Base-by-base conservation (phyloP, 2,329 filamentous ascomycete species). In the Gaeumannomyces sp. region DNA sequence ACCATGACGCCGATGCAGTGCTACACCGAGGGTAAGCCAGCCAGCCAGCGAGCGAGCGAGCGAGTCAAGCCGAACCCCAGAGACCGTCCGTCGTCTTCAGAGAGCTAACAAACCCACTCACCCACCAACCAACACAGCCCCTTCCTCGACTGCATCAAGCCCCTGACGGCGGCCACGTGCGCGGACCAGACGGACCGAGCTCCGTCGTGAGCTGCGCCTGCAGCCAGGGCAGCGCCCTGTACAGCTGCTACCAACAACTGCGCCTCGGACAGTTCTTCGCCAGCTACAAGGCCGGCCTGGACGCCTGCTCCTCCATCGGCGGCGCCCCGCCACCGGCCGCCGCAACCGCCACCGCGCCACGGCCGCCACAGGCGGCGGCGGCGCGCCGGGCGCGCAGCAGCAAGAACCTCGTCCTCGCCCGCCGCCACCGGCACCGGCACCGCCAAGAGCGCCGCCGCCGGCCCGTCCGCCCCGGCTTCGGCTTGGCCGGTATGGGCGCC, bases 211-310 rank as follows among this genome's bases (percentile, higher is more conserved):
- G 27, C 19, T 60, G 59, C 59, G 59, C 59, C 27, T 60, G 59
- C 59, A 35, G 29, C 59, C 28, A 31, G 16, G 31, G 31, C 59
- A 60, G 27, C 22, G 28, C 31, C 29, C 59, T 60, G 22, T 60
- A 31, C 59, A 29, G 57, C 29, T 60, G 59, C 59, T 60, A 60
- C 59, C 14, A 38, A 14, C 59, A 31, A 31, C 59, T 60, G 59
- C 59, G 59, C 27, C 14, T 60, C 59, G 29, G 59, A 60, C 59
- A 60, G 59, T 60, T 31, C 59, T 60, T n/a, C 59, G 5, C 28
- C 59, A 31, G 27, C 27, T 60, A 60, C 59, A n/a, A 31, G 59
- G 28, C 29, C 59, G 59, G 59, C 59, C 27, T 60, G 7, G 59
- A 60, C 59, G 59, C 59, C 59, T 60, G 59, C 59, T n/a, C 22